Conservation (phyloP, 805 yeast genomes). For the Pichia californica region DNA sequence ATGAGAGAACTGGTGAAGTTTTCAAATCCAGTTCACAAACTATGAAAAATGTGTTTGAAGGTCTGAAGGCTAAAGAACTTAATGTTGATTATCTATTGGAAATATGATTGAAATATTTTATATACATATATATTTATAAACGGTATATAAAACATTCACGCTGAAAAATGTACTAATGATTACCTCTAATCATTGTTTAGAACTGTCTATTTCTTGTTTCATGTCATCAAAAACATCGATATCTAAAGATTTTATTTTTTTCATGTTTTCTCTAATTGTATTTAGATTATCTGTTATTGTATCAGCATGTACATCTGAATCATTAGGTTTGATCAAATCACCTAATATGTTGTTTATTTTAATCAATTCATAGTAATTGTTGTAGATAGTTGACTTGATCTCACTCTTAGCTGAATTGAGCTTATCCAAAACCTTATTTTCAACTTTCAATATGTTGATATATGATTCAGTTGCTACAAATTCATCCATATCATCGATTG, state of each 20-base stretch:
- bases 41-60: slow-evolving; percentile 51
- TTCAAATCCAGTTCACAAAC: slow-evolving; percentile 51
- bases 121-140: neutral
- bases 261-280: slow-evolving; percentile 19
- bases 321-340: slow-evolving; percentile 26
- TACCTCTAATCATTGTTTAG: slow-evolving; percentile 3
- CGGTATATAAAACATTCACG: neutral
- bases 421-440: slow-evolving; percentile 37
- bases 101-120: neutral
- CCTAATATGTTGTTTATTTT: slow-evolving; percentile 54
- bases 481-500: slow-evolving; percentile 27
- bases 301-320: slow-evolving; percentile 14
- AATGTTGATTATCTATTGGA: slow-evolving; percentile 64
- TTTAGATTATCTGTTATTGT: slow-evolving; percentile 21
- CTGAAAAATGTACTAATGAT: too few relatives aligned
- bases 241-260: slow-evolving; percentile 6
- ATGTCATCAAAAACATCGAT: slow-evolving; percentile 11
- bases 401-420: slow-evolving; percentile 50
- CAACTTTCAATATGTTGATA: slow-evolving; percentile 28
- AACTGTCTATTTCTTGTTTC: too few relatives aligned
- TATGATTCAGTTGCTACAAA: slow-evolving; percentile 28
- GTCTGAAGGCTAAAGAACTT: slow-evolving; percentile 59
- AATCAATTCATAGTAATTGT: slow-evolving; percentile 68
- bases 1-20: slow-evolving; percentile 44
- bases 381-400: slow-evolving; percentile 66